Percentiles rank a stretch among this genome's conserved stretches.
Conservation (phyloP, 2,329 filamentous ascomycete species). For the Fusarium sp. region DNA sequence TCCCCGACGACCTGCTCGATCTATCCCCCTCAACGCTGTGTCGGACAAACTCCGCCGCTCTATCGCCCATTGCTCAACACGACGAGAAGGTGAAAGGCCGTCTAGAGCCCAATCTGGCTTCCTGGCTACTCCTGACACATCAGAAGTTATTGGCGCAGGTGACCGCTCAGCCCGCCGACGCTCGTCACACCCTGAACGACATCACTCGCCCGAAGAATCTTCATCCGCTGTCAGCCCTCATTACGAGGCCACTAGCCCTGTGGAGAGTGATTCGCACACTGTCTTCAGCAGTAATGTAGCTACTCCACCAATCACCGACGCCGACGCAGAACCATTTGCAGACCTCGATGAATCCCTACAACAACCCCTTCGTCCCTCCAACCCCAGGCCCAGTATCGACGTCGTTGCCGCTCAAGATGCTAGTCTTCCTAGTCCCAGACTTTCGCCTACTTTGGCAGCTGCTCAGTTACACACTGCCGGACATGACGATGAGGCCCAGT, state of each 20-base stretch:
- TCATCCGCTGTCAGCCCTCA: slow-evolving; percentile 54
- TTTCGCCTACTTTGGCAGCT: slow-evolving; percentile 91
- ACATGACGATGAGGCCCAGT: slow-evolving; percentile 55
- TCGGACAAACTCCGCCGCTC: slow-evolving; percentile 56
- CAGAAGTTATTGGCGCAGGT: slow-evolving; percentile 57
- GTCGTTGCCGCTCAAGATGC: slow-evolving; percentile 85
- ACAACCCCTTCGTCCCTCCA: slow-evolving; percentile 61
- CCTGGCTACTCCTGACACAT: slow-evolving; percentile 71
- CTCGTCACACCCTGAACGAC: slow-evolving; percentile 57
- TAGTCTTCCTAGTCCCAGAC: slow-evolving; percentile 91
- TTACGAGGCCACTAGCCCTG: slow-evolving; percentile 65
- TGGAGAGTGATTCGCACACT: slow-evolving; percentile 68
- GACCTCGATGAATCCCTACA: slow-evolving; percentile 65
- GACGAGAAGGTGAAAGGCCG: slow-evolving; percentile 47
- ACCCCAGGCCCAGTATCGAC: slow-evolving; percentile 70
- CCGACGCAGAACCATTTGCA: slow-evolving; percentile 73
- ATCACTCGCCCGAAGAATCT: slow-evolving; percentile 61
- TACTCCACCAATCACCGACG: slow-evolving; percentile 81
- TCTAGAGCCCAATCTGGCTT: slow-evolving; percentile 51
- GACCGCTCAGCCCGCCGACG: slow-evolving; percentile 58
- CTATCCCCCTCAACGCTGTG: slow-evolving; percentile 49
- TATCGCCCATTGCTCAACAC: slow-evolving; percentile 48
- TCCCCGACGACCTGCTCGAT: slow-evolving; percentile 47
- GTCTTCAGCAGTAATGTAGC: slow-evolving; percentile 75
- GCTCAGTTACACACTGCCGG: slow-evolving; percentile 65